Conservation (phyloP, 2,329 filamentous ascomycete genomes). For the Fusarium sarcochroum region DNA sequence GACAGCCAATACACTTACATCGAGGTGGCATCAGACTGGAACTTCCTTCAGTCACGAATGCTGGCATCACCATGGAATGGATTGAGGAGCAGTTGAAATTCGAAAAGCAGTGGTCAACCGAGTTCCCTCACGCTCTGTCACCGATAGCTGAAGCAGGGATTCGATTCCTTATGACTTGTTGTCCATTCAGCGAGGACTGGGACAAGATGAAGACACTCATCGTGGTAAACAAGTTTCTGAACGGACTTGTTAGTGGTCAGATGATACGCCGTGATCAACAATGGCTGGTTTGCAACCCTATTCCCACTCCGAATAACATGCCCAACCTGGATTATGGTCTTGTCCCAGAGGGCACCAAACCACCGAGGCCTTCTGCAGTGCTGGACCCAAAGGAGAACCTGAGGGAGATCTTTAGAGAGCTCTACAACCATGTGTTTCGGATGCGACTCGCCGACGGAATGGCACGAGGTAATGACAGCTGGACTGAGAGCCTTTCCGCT, state of each 20-base stretch:
- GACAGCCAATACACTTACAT: not conserved
- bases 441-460: not conserved
- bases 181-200: not conserved
- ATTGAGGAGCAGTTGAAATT: not conserved
- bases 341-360: not conserved
- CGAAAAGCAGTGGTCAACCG: not conserved
- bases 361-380: not conserved
- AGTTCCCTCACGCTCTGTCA: not conserved
- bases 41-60: not conserved
- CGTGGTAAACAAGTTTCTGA: conserved; percentile 12
- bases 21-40: not conserved
- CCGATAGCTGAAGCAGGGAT: conserved; percentile 2
- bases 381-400: not conserved
- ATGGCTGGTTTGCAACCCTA: not conserved
- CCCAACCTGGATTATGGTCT: not conserved
- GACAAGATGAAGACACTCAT: conserved; percentile 5
- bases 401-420: not conserved
- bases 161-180: not conserved
- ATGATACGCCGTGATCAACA: not conserved
- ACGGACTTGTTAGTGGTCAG: not conserved
- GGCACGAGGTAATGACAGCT: not conserved
- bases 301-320: not conserved
- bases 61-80: conserved; percentile 12
- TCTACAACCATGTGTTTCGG: conserved; percentile 6
- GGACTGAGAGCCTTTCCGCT: not conserved